Percentiles rank a stretch among this genome's conserved stretches.
These are phyloP conservation scores for Lodderomyces metapsilosis DNA, from an alignment of 1,139 yeast species.

Conservation along the genomic window DNA sequence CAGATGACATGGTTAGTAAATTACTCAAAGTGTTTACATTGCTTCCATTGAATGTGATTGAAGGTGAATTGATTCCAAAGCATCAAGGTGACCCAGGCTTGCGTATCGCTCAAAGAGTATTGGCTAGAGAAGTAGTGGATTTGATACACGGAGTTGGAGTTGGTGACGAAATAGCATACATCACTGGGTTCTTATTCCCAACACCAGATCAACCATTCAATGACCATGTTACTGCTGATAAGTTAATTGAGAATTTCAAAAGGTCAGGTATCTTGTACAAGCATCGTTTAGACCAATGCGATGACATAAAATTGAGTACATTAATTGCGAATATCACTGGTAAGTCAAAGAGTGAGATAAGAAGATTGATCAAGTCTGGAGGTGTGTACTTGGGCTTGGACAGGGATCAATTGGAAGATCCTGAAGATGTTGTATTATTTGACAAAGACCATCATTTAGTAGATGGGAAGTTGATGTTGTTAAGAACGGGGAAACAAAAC, in stretches of 20 bases:
- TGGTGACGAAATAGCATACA: constrained; percentile 63
- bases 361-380: constrained; percentile 64
- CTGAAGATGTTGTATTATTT: constrained; percentile 49
- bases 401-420: constrained; percentile 52
- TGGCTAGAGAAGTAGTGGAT: constrained; percentile 86
- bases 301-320: constrained; percentile 42
- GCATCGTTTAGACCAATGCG: constrained; percentile 10
- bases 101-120: constrained; percentile 68
- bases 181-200: constrained; percentile 68
- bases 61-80: constrained; percentile 41
- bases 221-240: constrained; percentile 48
- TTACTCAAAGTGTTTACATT: constrained; percentile 78
- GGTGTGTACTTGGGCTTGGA: constrained; percentile 70
- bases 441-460: constrained; percentile 48
- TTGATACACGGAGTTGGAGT: constrained; percentile 80
- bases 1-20: constrained; percentile 72
- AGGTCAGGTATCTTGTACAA: constrained; percentile 57
- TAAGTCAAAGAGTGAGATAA: constrained; percentile 53
- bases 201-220: constrained; percentile 50
- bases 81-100: constrained; percentile 61
- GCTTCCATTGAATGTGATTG: constrained; percentile 62
- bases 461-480: constrained; percentile 58
- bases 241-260: constrained; percentile 57
- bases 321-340: constrained; percentile 37
- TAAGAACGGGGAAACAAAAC: constrained; percentile 74